Evolutionary conservation across 352 stramenopile species (phyloP), one percentile per base, ranked within the genome.

Genomic region (Pythium sukuiense): DNA sequence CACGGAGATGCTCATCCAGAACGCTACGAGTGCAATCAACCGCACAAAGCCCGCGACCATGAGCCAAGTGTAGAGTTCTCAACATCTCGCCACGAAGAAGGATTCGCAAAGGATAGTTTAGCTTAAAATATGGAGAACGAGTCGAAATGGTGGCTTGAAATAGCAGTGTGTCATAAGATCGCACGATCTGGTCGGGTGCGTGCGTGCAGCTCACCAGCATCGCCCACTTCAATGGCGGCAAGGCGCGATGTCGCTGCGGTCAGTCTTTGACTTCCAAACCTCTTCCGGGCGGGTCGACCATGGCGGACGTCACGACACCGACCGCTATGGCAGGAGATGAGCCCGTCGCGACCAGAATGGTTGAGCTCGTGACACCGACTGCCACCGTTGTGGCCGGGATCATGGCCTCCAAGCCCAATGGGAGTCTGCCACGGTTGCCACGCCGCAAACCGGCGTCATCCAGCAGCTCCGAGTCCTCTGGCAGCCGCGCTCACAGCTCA

Each of bases 1-100:
- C 12, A 73, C 67, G 7, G 60, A 69, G 16, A 61, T 68, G 30
- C 49, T 72, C 16, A 72, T 72, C 49, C 18, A 43, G 3, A 68
- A 65, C 32, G 65, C 65, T 12, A 59, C 65, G 20, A 52, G 55
- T 37, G 64, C 58, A 3, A 37, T 24, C 26, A 68, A 62, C 13
- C 20, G n/a, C 18, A 67, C 8, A 3, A 48, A 48, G 41, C 41
- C 41, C 16, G 16, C 16, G 16, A 48, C 41, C 5, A 14, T 33
- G 24, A 62, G 56, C 56, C 56, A 53, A 20, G 59, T 65, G 48
- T 65, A 65, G 59, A 41, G 6, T 2, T 41, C 13, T 30, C 9
- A 13, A 43, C 11, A 43, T 16, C 37, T 18, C 37, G 37, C 5
- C 37, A 43, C 37, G 37, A 18, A 43, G 37, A 13, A 43, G 18